Evolutionary conservation across 176 grass and related monocot genomes (phyloP), one percentile per base, ranked within the genome.

Genomic region (Phoenix roebelenii): DNA sequence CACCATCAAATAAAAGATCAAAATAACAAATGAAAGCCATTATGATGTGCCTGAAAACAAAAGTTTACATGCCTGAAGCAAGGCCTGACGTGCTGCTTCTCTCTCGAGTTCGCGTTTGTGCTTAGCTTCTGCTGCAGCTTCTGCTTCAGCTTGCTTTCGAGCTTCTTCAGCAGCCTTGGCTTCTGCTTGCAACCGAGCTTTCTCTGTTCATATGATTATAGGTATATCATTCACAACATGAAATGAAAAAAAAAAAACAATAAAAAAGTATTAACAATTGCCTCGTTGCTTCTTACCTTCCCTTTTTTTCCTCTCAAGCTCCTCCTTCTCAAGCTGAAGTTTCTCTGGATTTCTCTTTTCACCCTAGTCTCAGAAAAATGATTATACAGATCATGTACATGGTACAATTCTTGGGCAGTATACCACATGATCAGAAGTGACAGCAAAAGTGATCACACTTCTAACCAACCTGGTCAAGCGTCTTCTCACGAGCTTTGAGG

Each of bases 401-500:
- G 2, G 35, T 44, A 44, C 35, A 44, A 44, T 44, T 14, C 10
- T 44, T 44, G 35, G 35, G 7, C 35, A 14, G 35, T 44, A 44
- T 14, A 44, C 35, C 35, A 44, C 35, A 44, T 44, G 35, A 44
- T 44, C 35, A 44, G 10, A 44, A 14, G 9, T 44, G 35, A 44
- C 35, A 44, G 7, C 35, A 9, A 12, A 12, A 44, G 35, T 44
- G 12, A 14, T 44, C 35, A 44, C 35, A 12, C 35, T 3, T 14
- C 35, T 44, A 44, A 44, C 76, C 76, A 57, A 98, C 94, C 94
- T 98, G 94, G 59, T 98, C 83, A 64, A 98, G 88, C 53, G 84
- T 60, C 76, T 98, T 98, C 72, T 98, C 94, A 58, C 68, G 94
- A 71, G 94, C 94, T 74, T 98, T 98, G 49, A 98, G 77, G 83